Base-by-base conservation (phyloP, 805 yeast genomes). In the Wickerhamomyces ciferrii region DNA sequence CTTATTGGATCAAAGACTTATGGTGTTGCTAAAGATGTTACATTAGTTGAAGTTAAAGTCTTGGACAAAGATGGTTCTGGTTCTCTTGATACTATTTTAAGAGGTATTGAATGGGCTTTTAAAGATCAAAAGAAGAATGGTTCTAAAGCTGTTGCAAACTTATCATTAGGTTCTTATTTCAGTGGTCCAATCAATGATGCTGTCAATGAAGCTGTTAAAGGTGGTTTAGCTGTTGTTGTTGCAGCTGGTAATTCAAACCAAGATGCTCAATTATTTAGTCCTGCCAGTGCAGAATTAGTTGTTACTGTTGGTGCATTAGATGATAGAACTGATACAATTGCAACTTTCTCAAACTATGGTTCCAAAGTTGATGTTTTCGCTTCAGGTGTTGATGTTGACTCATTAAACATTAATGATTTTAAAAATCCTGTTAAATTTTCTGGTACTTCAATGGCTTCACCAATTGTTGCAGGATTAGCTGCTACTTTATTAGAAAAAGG, bases 221-320 rank as follows among this genome's bases (percentile, higher is more conserved):
- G 84, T 0, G 97, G 96, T 0, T 59, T 90, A 38, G 72, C 83
- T 1, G 64, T 86, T 25, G 87, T 84, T 19, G 88, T 74, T 10
- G 96, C 97, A 0, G 97, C 96, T 0, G 98, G 98, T 1, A 91
- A 91, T 61, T 75, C 83, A 25, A 79, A 81, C 52, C 60, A 74
- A 9, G 78, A 87, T 57, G 96, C 97, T 0, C 87, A 96, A 53
- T 63, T 71, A 49, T 77, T 80, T 35, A 87, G 96, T 48, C 97
- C 97, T 0, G 95, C 96, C 1, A 83, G 92, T 39, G 84, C 92
- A 1, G 66, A 62, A 2, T 68, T 68, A 35, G 88, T 85, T 0
- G 76, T 88, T 10, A 81, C 96, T 0, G 94, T 91, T 8, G 97
- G 97, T 1, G 96, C 97, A 3, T 79, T 90, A 45, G 89, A 88